These are phyloP conservation scores for Pleurotus pulmonarius DNA, from an alignment of 768 basidiomycete species.

Conservation along the genomic window DNA sequence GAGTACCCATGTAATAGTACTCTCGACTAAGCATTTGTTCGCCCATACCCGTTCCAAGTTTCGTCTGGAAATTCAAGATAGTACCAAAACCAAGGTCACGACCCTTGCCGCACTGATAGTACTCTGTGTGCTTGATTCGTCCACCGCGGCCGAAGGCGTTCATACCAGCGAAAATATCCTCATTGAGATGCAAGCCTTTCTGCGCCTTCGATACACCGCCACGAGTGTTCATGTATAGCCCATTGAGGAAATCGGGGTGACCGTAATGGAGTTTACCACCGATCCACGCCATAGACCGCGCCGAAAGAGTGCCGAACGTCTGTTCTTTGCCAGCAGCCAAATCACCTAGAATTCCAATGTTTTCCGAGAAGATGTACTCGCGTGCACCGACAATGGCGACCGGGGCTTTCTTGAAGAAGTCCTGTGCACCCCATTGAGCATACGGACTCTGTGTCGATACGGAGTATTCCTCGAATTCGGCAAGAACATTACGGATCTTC, in stretches of 20 bases:
- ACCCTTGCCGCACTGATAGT: slow-evolving; percentile 98
- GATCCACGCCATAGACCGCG: slow-evolving; percentile 93
- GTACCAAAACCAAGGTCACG: slow-evolving; percentile 99
- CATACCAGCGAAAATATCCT: slow-evolving; percentile 99
- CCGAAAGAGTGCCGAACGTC: slow-evolving; percentile 97
- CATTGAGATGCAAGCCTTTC: slow-evolving; percentile 98
- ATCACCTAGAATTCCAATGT: slow-evolving; percentile 98
- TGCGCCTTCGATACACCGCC: slow-evolving; percentile 99
- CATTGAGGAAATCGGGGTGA: slow-evolving; percentile 99
- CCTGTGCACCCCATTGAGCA: slow-evolving; percentile 82
- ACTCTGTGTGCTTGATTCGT: slow-evolving; percentile 98
- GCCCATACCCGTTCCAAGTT: slow-evolving; percentile 99
- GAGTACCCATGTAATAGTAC: slow-evolving; percentile 98
- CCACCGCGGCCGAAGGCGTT: slow-evolving; percentile 96
- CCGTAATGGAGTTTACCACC: slow-evolving; percentile 99
- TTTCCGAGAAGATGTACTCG: slow-evolving; percentile 99
- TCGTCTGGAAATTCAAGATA: slow-evolving; percentile 99
- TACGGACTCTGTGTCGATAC: slow-evolving; percentile 89
- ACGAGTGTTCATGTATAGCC: slow-evolving; percentile 95
- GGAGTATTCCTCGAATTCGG: slow-evolving; percentile 93
- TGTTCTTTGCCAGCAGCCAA: slow-evolving; percentile 99
- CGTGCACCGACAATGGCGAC: slow-evolving; percentile 98
- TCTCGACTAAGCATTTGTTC: slow-evolving; percentile 99
- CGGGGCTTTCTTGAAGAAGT: slow-evolving; percentile 62
- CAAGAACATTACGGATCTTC: slow-evolving; percentile 97